A percentile compares a stretch with the other conserved stretches of the same genome.
These are phyloP conservation scores for Blastobotrys persicus DNA, from an alignment of 1,139 yeast genomes.

Conservation along the genomic window DNA sequence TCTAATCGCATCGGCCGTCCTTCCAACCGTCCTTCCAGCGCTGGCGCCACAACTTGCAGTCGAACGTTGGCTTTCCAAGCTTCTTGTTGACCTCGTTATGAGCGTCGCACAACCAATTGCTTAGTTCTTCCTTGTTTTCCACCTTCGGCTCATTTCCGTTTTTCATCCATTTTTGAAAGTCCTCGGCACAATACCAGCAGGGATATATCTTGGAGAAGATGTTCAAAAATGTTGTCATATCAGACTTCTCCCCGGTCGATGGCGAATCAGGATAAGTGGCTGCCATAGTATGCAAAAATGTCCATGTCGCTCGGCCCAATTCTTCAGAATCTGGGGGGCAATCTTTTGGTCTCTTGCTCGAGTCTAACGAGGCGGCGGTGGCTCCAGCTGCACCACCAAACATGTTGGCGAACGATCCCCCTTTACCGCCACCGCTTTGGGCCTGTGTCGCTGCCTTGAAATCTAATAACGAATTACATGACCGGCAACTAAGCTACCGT, in stretches of 20 bases:
- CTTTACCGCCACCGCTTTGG: constrained; percentile 16
- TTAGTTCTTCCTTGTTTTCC: constrained; percentile 70
- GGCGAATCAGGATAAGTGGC: constrained; percentile 84
- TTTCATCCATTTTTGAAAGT: constrained; percentile 63
- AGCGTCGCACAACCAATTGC: constrained; percentile 91
- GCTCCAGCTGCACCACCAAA: constrained; percentile 20
- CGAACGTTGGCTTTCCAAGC: constrained; percentile 79
- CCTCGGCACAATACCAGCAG: constrained; percentile 91
- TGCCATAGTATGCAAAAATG: constrained; percentile 83
- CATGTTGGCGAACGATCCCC: constrained; percentile 22
- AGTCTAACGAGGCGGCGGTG: constrained; percentile 14
- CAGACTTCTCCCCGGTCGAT: constrained; percentile 56
- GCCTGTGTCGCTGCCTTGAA: constrained; percentile 55
- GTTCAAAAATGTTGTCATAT: constrained; percentile 65
- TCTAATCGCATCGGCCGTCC: constrained; percentile 31
- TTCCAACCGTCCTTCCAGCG: constrained; percentile 68
- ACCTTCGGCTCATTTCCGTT: constrained; percentile 63
- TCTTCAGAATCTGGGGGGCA: constrained; percentile 87
- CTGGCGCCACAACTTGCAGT: constrained; percentile 85
- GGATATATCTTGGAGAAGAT: constrained; percentile 85
- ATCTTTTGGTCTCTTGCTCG: constrained; percentile 34
- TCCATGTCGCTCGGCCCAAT: constrained; percentile 90
- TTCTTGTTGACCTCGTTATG: constrained; percentile 87
- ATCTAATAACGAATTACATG: constrained; percentile 76
- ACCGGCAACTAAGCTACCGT: constrained; percentile 56